Base-by-base conservation (phyloP, 2,329 filamentous ascomycete species). In the Cercospora sp. region DNA sequence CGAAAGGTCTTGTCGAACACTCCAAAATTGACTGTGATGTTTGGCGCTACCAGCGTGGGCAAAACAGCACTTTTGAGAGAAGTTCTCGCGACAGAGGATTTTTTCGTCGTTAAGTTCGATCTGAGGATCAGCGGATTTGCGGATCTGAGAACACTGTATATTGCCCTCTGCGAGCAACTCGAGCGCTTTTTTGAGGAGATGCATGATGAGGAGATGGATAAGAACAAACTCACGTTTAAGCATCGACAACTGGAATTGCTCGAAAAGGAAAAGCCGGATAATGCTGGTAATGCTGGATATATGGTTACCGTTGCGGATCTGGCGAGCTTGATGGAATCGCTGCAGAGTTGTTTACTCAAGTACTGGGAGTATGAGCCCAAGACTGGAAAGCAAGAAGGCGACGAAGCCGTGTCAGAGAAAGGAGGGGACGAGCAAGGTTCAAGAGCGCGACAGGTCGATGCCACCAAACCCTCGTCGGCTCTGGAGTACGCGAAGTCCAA, bases 21-120 rank as follows among this genome's bases (percentile, higher is more conserved):
- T 40, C 68, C 70, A n/a, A 67, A 70, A 18, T 34, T 71, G 45
- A 71, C 66, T 28, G 70, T 70, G 5, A 62, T 71, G 37, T 71
- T 71, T 21, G 70, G 70, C 21, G 70, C 70, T 13, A 71, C 70
- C 3, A 68, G 66, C 37, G 70, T 71, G 24, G 70, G 70, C 57
- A 71, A 71, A 57, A 71, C 70, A 13, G 70, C 70, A 10, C 53
- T 71, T 32, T 61, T 71, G 60, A 28, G 70, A 18, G 68, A 71
- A 61, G 68, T 71, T 3, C 64, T 71, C 2, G 70, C 70, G 7
- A 70, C 70, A 2, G 70, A 71, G 9, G 70, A 71, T 28, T 71
- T 70, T 61, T 71, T 65, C 30, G 70, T 71, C 3, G 66, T 71
- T 30, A 71, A 71, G 34, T 71, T 71, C 26, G 70, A 71, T 55